Base-by-base conservation (phyloP, 176 grass and related monocot genomes). In the Aegilops umbellulata region DNA sequence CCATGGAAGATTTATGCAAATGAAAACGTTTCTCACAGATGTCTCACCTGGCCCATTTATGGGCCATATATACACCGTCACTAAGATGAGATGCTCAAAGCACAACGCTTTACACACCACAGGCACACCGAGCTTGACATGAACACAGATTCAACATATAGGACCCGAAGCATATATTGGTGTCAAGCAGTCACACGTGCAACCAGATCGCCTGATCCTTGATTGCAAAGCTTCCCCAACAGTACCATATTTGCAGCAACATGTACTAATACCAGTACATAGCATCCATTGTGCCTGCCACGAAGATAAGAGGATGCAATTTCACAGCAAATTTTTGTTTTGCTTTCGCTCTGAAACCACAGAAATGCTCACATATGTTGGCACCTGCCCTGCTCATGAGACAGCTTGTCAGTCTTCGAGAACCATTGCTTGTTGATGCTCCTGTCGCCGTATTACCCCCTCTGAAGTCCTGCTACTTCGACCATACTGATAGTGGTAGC, bases 401-500 rank as follows among this genome's bases (percentile, higher is more conserved):
- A 38, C 26, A 75, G 25, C 55, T 22, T 61, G 16, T 30, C 67
- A 86, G 77, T 90, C 87, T 41, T 82, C 77, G 30, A 69, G 17
- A 46, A 57, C 57, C 57, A 60, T 76, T 51, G 65, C 44, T 74
- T 89, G 42, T 30, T 74, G 70, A 10, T 87, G 77, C 32, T 86
- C 60, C 60, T 79, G 88, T 65, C 69, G 79, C 22, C 29, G 31
- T 27, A 34, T 81, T 81, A 74, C 68, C 26, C 27, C 39, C 23
- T 65, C 62, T 60, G 68, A 70, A 68, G 78, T 84, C 38, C 84
- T 74, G 25, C 49, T 80, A 46, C 19, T 81, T 80, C 69, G 51
- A 12, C 57, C 34, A 66, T 80, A 73, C 78, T 88, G 88, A 78
- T 90, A 83, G 25, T 79, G 65, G 71, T 89, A 92, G 65, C 90